phyloP scores from a whole-genome alignment of 2,329 filamentous ascomycete species.

The Domatiomyces globalis region DNA sequence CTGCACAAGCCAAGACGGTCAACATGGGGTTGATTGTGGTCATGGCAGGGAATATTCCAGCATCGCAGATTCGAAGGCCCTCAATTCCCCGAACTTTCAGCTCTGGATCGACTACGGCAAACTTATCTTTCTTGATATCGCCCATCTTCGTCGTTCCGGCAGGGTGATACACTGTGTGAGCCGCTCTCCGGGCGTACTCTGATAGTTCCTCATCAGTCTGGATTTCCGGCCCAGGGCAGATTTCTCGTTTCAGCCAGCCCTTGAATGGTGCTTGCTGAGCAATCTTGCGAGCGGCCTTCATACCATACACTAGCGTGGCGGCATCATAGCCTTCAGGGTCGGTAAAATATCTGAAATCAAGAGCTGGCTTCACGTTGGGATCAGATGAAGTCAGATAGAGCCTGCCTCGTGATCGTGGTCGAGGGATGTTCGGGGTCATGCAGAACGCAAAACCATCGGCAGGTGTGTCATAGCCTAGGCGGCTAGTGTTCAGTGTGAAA shows the following conservation, averaged over 20 bases:
- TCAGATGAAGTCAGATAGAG: conserved; percentile 65
- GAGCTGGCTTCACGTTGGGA: conserved; percentile 61
- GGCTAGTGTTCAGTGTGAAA: conserved; percentile 71
- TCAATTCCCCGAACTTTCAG: conserved; percentile 59
- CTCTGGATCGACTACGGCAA: conserved; percentile 67
- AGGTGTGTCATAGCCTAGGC: conserved; percentile 58
- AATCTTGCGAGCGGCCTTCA: conserved; percentile 63
- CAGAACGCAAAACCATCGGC: conserved; percentile 59
- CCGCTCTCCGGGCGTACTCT: conserved; percentile 66
- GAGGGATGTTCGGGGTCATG: conserved; percentile 85
- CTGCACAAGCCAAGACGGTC: conserved; percentile 70
- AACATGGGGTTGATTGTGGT: conserved; percentile 80
- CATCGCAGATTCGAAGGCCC: conserved; percentile 67
- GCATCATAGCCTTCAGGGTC: conserved; percentile 76
- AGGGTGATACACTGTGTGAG: conserved; percentile 83
- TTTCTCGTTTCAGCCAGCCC: conserved; percentile 69
- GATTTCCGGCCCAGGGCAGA: conserved; percentile 59
- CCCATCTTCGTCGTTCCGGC: conserved; percentile 88
- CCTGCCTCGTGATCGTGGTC: conserved; percentile 61
- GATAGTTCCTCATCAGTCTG: conserved; percentile 66
- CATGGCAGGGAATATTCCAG: conserved; percentile 80
- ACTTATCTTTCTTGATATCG: conserved; percentile 49
- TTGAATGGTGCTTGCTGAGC: conserved; percentile 64
- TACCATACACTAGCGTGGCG: conserved; percentile 62
- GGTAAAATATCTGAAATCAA: conserved; percentile 84